These are phyloP conservation scores for Yamadazyma ubonensis DNA, from an alignment of 805 yeast species.

Conservation along the genomic window DNA sequence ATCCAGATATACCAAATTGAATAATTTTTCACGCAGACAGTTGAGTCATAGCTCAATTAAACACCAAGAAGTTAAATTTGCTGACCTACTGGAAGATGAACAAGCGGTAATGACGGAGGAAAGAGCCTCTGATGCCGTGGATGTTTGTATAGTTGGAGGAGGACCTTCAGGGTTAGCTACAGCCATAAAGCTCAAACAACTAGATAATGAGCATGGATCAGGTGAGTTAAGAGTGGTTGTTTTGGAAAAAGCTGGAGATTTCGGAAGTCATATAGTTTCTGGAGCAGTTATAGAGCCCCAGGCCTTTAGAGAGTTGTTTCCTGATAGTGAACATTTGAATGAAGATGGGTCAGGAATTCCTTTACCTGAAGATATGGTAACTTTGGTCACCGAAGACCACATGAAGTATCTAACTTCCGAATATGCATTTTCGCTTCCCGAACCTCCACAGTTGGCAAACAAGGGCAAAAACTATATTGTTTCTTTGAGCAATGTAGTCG, in stretches of 20 bases:
- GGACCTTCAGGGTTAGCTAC: slow-evolving; percentile 98
- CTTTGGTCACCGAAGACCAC: slow-evolving; percentile 71
- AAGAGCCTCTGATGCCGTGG: slow-evolving; percentile 82
- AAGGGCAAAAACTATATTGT: slow-evolving; percentile 80
- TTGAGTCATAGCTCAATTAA: slow-evolving; percentile 3
- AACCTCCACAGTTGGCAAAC: slow-evolving; percentile 89
- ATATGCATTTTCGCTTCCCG: slow-evolving; percentile 72
- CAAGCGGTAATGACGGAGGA: slow-evolving; percentile 53
- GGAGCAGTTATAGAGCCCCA: slow-evolving; percentile 95
- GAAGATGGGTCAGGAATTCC: slow-evolving; percentile 61
- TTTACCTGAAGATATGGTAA: slow-evolving; percentile 72
- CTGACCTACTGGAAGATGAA: slow-evolving; percentile 31
- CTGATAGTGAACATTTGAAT: slow-evolving; percentile 53
- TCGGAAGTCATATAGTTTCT: slow-evolving; percentile 89
- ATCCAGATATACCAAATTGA: neutral
- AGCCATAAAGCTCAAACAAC: slow-evolving; percentile 83
- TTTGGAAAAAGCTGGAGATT: slow-evolving; percentile 87
- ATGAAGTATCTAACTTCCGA: slow-evolving; percentile 68
- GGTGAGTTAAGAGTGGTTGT: slow-evolving; percentile 83
- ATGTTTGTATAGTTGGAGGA: slow-evolving; percentile 95
- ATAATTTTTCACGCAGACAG: slow-evolving; percentile 6
- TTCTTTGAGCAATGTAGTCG: slow-evolving; percentile 76
- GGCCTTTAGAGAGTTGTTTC: slow-evolving; percentile 80
- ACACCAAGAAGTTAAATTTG: slow-evolving; percentile 2
- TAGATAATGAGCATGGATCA: slow-evolving; percentile 62